phyloP scores from a whole-genome alignment of 2,329 filamentous ascomycete species.

The Camptophora hylomeconis region DNA sequence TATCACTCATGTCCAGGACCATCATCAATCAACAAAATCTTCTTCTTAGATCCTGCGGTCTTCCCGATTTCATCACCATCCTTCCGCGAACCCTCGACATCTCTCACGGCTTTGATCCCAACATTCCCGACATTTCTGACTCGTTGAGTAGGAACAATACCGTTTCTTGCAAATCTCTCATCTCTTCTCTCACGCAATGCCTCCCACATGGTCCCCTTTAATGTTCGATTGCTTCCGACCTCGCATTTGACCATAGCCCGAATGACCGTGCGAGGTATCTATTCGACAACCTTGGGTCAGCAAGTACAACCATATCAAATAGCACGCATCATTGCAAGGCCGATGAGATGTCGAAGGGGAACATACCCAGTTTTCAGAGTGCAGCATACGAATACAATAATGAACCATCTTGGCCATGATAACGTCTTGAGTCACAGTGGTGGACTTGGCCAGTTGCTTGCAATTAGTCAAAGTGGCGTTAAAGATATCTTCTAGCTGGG shows the following conservation, averaged over 20 bases:
- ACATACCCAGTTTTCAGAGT: slow-evolving; percentile 2
- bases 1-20: too few relatives aligned
- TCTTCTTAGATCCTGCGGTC: too few relatives aligned
- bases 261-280: slow-evolving; percentile 1
- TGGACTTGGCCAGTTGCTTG: too few relatives aligned
- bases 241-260: slow-evolving; percentile 2
- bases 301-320: not conserved
- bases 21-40: too few relatives aligned
- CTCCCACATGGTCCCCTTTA: slow-evolving; percentile 1
- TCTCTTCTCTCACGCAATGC: slow-evolving; percentile 1
- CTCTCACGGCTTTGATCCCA: too few relatives aligned
- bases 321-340: not conserved
- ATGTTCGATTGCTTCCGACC: not conserved
- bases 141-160: too few relatives aligned
- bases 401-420: slow-evolving; percentile 1
- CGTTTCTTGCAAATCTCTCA: too few relatives aligned
- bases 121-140: too few relatives aligned
- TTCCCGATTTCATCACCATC: too few relatives aligned
- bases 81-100: too few relatives aligned
- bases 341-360: not conserved
- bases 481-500: not conserved
- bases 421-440: slow-evolving; percentile 1
- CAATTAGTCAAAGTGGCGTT: too few relatives aligned
- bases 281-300: not conserved
- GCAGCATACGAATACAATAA: slow-evolving; percentile 2